Percentiles rank a stretch among this genome's conserved stretches.
phyloP scores from a whole-genome alignment of 2,329 filamentous ascomycete genomes.

The Trichoderma brevicompactum region DNA sequence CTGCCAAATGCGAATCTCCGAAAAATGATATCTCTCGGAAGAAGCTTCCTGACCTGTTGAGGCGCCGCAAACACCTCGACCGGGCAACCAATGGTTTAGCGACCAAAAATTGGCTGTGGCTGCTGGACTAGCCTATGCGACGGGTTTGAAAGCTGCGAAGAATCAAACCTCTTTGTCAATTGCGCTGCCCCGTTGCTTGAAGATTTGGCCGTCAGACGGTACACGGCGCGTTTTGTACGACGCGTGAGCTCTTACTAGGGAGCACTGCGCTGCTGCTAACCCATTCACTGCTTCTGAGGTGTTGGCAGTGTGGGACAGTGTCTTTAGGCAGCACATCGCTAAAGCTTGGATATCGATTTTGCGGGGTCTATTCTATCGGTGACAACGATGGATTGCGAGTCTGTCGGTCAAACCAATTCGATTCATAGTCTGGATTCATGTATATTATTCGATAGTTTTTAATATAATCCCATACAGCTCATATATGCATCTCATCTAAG shows the following conservation, averaged over 20 bases:
- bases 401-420: too few species aligned
- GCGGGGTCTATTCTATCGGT: constrained; percentile 8
- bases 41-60: background rate
- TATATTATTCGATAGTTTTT: too few species aligned
- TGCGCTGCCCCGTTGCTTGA: background rate
- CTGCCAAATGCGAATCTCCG: background rate
- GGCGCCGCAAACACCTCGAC: background rate
- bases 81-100: background rate
- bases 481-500: too few species aligned
- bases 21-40: background rate
- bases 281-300: too few species aligned
- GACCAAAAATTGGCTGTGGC: background rate
- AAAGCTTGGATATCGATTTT: constrained; percentile 20
- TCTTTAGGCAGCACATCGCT: constrained; percentile 11
- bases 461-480: too few species aligned
- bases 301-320: background rate
- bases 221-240: constrained; percentile 12
- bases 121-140: background rate
- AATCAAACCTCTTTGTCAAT: background rate
- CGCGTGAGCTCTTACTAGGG: constrained; percentile 18
- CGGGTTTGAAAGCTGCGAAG: background rate
- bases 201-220: constrained; percentile 9
- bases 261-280: background rate
- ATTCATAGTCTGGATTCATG: too few species aligned
- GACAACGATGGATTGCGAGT: background rate